Percentiles rank a stretch among this genome's conserved stretches.
Evolutionary conservation across 768 basidiomycete species (phyloP).

Genomic region (Sistotremastrum niveocremeum): DNA sequence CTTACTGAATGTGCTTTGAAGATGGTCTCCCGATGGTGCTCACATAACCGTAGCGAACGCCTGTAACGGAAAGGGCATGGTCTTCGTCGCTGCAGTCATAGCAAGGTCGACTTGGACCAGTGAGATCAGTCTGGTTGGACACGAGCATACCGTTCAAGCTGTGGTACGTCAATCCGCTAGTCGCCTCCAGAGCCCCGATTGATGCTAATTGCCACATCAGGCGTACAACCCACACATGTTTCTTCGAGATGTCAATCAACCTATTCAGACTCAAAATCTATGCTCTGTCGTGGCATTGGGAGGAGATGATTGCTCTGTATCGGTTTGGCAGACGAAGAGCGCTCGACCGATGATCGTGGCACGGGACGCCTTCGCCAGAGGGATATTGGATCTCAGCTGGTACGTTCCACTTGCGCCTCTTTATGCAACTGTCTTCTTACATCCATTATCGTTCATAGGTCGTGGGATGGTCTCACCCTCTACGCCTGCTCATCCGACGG

Average conservation of each 20-base stretch:
- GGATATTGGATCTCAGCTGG: slow-evolving; percentile 95
- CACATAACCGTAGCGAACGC: slow-evolving; percentile 97
- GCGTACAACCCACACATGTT: slow-evolving; percentile 94
- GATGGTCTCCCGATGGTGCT: slow-evolving; percentile 99
- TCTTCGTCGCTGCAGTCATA: slow-evolving; percentile 95
- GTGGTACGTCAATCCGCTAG: slow-evolving; percentile 40
- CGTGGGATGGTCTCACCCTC: slow-evolving; percentile 79
- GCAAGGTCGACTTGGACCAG: slow-evolving; percentile 80
- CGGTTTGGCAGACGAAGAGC: slow-evolving; percentile 91
- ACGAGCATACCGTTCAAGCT: slow-evolving; percentile 94
- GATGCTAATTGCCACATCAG: slow-evolving; percentile 23
- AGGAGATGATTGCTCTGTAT: slow-evolving; percentile 86
- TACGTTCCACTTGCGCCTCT: slow-evolving; percentile 23
- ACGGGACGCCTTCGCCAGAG: slow-evolving; percentile 86
- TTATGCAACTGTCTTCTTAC: background rate
- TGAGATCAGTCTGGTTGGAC: slow-evolving; percentile 89
- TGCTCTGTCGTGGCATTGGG: slow-evolving; percentile 90
- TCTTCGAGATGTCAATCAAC: slow-evolving; percentile 52
- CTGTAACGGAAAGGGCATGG: slow-evolving; percentile 89
- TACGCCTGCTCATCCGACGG: slow-evolving; percentile 96
- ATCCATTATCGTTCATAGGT: slow-evolving; percentile 36
- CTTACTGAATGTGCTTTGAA: slow-evolving; percentile 16
- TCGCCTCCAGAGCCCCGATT: background rate
- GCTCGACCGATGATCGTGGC: slow-evolving; percentile 86
- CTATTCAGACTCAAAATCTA: slow-evolving; percentile 69